phyloP scores from a whole-genome alignment of 208 protist species.

The Leishmania tarentolae region DNA sequence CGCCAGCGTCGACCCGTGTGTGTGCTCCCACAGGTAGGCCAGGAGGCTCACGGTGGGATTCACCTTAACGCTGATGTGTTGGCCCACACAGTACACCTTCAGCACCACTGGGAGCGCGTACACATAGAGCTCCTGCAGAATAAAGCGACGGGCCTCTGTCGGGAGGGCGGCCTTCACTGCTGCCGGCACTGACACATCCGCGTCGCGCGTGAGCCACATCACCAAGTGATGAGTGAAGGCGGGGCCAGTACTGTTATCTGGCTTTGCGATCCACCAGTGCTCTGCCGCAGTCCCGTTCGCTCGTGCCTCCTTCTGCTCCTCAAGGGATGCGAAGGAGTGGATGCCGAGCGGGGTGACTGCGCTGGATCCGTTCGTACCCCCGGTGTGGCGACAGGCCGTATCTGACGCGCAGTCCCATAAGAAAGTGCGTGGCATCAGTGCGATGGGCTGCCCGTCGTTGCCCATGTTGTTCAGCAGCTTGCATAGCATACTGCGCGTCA shows the following conservation, averaged over 20 bases:
- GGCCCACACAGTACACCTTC: conserved; percentile 84
- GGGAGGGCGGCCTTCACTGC: conserved; percentile 48
- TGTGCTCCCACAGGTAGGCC: conserved; percentile 25
- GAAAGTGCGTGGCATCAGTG: conserved; percentile 63
- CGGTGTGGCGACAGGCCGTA: not conserved
- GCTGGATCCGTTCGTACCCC: not conserved
- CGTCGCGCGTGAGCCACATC: conserved; percentile 43
- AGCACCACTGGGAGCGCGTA: conserved; percentile 72
- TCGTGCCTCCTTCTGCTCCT: conserved; percentile 6
- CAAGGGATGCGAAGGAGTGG: conserved; percentile 24
- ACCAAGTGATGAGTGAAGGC: conserved; percentile 80
- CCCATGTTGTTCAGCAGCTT: conserved; percentile 42
- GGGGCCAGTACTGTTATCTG: conserved; percentile 74
- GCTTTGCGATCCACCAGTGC: conserved; percentile 81
- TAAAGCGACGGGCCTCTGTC: conserved; percentile 42
- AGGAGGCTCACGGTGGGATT: conserved; percentile 62
- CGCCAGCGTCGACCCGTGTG: conserved; percentile 10
- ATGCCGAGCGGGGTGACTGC: conserved; percentile 19
- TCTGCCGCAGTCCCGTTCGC: conserved; percentile 21
- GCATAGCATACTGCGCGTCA: conserved; percentile 52
- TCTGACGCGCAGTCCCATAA: conserved; percentile 34
- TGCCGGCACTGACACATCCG: conserved; percentile 28
- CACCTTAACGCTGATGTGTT: conserved; percentile 57
- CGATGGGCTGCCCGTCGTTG: conserved; percentile 23
- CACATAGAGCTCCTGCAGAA: conserved; percentile 75